Conservation (phyloP, 306 rosid species). For the Lupinus albus region DNA sequence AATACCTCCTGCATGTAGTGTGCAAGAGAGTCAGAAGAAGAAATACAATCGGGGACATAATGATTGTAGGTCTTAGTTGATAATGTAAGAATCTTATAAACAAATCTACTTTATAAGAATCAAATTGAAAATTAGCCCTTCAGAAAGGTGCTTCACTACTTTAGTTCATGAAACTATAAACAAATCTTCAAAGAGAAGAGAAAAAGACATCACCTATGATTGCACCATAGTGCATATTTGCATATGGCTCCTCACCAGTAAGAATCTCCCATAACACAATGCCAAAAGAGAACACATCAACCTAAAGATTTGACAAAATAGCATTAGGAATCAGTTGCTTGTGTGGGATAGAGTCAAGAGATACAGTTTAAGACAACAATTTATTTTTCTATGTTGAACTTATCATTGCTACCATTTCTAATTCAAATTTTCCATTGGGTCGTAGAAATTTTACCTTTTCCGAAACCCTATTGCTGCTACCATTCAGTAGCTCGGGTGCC, state of each 20-base stretch:
- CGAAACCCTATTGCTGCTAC: slow-evolving; percentile 86
- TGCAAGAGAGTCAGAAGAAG: background rate
- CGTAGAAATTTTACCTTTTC: slow-evolving; percentile 61
- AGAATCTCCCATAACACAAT: slow-evolving; percentile 94
- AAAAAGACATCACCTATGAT: slow-evolving; percentile 63
- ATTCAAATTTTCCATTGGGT: background rate
- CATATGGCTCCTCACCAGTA: slow-evolving; percentile 95
- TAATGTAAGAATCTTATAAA: no score
- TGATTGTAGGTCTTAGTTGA: no score
- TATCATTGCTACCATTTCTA: background rate
- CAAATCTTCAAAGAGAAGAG: slow-evolving; percentile 19
- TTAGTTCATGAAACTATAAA: slow-evolving; percentile 9
- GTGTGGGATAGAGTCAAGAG: slow-evolving; percentile 11
- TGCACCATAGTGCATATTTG: slow-evolving; percentile 97
- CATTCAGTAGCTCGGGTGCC: slow-evolving; percentile 89
- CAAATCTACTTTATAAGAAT: no score
- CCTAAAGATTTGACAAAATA: slow-evolving; percentile 52
- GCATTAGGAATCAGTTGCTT: slow-evolving; percentile 5
- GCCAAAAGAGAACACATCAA: slow-evolving; percentile 92
- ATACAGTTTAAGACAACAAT: slow-evolving; percentile 28
- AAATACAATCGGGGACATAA: background rate
- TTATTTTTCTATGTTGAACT: slow-evolving; percentile 13
- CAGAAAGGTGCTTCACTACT: slow-evolving; percentile 11
- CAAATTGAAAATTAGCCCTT: slow-evolving; percentile 19
- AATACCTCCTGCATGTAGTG: slow-evolving; percentile 72